Conservation (phyloP, 768 basidiomycete genomes). For the Lactarius akahatsu region DNA sequence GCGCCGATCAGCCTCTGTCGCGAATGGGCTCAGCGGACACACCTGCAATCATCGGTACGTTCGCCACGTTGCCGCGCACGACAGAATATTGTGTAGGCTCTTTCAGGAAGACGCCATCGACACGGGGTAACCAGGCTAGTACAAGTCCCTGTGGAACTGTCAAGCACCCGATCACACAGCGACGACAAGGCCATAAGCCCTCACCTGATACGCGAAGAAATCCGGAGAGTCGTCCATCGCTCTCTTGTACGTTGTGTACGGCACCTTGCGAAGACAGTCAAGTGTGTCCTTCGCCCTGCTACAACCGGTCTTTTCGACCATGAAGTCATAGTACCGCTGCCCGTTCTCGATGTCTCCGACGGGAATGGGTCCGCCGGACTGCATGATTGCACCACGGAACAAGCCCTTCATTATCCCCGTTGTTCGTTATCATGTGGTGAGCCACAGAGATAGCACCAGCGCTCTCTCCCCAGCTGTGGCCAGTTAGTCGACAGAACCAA, state of each 20-base stretch:
- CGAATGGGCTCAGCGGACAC: neutral
- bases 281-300: constrained; percentile 38
- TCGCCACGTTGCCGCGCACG: constrained; percentile 27
- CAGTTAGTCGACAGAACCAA: constrained; percentile 12
- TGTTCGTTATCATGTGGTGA: constrained; percentile 44
- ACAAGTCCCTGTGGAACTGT: constrained; percentile 29
- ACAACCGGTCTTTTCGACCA: constrained; percentile 44
- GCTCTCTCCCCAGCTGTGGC: constrained; percentile 47
- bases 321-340: constrained; percentile 43
- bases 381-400: constrained; percentile 48
- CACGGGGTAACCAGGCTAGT: constrained; percentile 33
- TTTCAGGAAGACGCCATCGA: constrained; percentile 33
- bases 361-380: constrained; percentile 42
- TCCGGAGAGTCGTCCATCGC: constrained; percentile 38
- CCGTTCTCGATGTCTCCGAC: constrained; percentile 33
- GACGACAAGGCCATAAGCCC: neutral
- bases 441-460: constrained; percentile 53
- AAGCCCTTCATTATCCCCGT: constrained; percentile 42
- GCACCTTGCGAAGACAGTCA: constrained; percentile 43
- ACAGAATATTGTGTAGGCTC: constrained; percentile 30
- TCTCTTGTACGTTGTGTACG: constrained; percentile 34
- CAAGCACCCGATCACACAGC: neutral
- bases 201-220: constrained; percentile 38
- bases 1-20: constrained; percentile 6
- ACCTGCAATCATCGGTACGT: constrained; percentile 32